Conservation (phyloP, 768 basidiomycete genomes). For the Termitomyces sp. region DNA sequence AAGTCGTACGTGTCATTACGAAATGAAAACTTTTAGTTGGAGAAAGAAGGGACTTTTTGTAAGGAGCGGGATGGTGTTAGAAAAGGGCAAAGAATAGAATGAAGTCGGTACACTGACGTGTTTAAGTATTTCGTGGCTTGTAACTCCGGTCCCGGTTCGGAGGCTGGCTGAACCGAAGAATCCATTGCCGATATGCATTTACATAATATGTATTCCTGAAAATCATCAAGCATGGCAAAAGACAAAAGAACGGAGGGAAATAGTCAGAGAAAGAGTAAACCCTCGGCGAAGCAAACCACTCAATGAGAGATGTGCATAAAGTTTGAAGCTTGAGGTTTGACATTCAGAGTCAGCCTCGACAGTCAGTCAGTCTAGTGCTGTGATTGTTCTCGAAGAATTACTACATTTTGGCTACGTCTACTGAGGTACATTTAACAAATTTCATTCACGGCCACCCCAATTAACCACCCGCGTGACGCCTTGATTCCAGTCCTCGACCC, state of each 20-base stretch:
- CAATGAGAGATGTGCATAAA: too few species aligned
- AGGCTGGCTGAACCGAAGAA: not conserved
- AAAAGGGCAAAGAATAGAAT: not conserved
- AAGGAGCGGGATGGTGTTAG: not conserved
- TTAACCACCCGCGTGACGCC: constrained; percentile 31
- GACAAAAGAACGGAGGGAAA: not conserved
- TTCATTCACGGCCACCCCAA: constrained; percentile 15
- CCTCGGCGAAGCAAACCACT: not conserved
- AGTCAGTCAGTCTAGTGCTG: not conserved
- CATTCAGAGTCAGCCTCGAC: not conserved
- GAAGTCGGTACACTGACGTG: not conserved
- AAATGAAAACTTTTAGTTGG: constrained; percentile 1
- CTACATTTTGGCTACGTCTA: not conserved
- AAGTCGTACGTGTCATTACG: constrained; percentile 26
- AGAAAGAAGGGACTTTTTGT: not conserved
- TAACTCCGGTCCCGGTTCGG: not conserved
- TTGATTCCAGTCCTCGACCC: constrained; percentile 54
- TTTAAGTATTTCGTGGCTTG: not conserved
- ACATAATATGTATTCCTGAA: not conserved
- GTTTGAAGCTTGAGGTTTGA: not conserved
- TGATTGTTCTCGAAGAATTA: not conserved
- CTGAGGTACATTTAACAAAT: constrained; percentile 1
- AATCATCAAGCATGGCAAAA: not conserved
- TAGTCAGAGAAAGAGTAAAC: not conserved
- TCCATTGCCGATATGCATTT: not conserved